These are phyloP conservation scores for Panaeolus cyanescens DNA, from an alignment of 768 basidiomycete species.

Conservation along the genomic window DNA sequence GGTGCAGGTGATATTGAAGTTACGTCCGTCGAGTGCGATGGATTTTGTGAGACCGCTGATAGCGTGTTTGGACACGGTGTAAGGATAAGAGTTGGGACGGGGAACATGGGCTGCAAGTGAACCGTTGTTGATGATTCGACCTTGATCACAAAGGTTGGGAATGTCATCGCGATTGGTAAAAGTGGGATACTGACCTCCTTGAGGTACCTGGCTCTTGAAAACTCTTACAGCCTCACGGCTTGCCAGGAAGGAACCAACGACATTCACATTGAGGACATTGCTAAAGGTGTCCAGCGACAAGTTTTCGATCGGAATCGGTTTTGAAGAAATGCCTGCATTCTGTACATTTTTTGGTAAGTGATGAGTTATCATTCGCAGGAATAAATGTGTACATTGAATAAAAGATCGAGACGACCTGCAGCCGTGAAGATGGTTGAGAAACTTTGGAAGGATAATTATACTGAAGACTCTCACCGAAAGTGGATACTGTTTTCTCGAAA, in stretches of 20 bases:
- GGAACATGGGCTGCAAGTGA: conserved; percentile 75
- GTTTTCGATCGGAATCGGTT: conserved; percentile 56
- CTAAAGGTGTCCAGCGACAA: conserved; percentile 62
- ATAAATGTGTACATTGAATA: conserved; percentile 69
- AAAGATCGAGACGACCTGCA: conserved; percentile 65
- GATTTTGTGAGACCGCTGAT: conserved; percentile 76
- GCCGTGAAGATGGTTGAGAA: not conserved
- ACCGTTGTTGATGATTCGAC: conserved; percentile 86
- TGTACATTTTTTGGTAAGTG: conserved; percentile 24
- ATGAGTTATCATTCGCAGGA: not conserved
- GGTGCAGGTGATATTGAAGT: conserved; percentile 72
- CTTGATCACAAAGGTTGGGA: conserved; percentile 26
- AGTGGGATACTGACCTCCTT: conserved; percentile 56
- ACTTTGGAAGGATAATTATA: conserved; percentile 1
- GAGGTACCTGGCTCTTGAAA: conserved; percentile 74
- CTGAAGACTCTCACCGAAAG: conserved; percentile 50
- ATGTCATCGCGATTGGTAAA: not conserved
- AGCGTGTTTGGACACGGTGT: conserved; percentile 82
- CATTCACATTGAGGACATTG: conserved; percentile 69
- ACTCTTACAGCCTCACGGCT: conserved; percentile 71
- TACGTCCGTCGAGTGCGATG: conserved; percentile 75
- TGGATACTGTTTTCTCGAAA: conserved; percentile 52
- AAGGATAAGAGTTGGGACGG: conserved; percentile 62
- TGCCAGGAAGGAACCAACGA: conserved; percentile 74
- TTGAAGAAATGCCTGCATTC: conserved; percentile 74